Base-by-base conservation (phyloP, 805 yeast species). In the Sungouiozyma intestinalis region DNA sequence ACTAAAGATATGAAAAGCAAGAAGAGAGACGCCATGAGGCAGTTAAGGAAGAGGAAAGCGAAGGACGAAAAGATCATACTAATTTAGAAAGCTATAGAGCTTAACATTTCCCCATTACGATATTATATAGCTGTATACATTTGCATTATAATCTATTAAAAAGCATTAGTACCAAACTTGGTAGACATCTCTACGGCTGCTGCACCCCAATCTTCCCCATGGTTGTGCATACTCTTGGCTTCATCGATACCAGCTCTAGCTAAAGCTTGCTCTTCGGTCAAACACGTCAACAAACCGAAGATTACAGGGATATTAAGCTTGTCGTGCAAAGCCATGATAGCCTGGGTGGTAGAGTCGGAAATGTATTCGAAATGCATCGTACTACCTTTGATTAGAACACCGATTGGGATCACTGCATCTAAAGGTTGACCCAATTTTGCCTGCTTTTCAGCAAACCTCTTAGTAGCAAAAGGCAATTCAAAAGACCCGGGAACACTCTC, bases 361-460 rank as follows among this genome's bases (percentile, higher is more conserved):
- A 92, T 92, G 68, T 90, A 92, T 66, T 92, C 98, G 60, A 92
- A 92, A 67, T 92, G 98, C 95, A 87, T 87, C 32, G 97, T 92
- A 33, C 88, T 79, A 42, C 98, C 98, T 68, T 92, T 92, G 66
- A 92, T 90, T 56, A 92, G 72, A 33, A 84, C 88, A 43, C 98
- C 98, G 53, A 92, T 86, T 42, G 97, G 88, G 45, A 92, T 85
- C 33, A 90, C 75, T 4, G 90, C 96, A 62, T 92, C 96, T 43
- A 82, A 66, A 19, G 75, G 73, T 41, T 66, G 57, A 39, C 70
- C 72, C 42, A 62, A 50, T 32, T 54, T 54, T 18, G 63, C 58
- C 44, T 72, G 67, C 46, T 68, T 71, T 16, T 71, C 71, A 35
- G 68, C 64, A 48, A 78, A 64, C 46, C 67, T 66, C 61, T 74